Evolutionary conservation across 495 filamentous ascomycete genomes (phyloP).

Genomic region (Neurospora sp.): DNA sequence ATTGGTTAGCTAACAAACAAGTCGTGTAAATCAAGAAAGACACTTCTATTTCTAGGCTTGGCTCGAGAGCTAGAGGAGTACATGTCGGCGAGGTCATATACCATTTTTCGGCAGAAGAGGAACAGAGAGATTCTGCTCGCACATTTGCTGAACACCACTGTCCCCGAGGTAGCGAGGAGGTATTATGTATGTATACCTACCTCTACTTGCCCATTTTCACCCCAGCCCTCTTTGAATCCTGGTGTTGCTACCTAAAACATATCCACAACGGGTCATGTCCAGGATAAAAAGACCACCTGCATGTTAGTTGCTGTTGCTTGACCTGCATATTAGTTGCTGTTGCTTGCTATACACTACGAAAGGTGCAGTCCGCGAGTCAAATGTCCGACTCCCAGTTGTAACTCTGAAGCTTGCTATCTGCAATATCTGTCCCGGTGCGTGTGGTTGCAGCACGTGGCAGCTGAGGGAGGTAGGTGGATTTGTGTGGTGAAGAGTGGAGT

Average conservation of each 20-base stretch:
- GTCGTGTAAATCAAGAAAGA: neutral
- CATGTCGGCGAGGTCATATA: neutral
- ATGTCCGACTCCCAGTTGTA: neutral
- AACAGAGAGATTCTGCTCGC: neutral
- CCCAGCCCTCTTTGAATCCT: neutral
- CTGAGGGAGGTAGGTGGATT: neutral
- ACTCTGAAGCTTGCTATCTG: neutral
- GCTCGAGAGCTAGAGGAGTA: neutral
- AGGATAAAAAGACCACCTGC: neutral
- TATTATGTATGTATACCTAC: neutral
- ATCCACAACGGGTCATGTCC: neutral
- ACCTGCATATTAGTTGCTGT: neutral
- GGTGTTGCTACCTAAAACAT: neutral
- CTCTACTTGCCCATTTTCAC: neutral
- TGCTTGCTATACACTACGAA: neutral
- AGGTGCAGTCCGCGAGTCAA: neutral
- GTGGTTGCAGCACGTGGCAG: neutral
- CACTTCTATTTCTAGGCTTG: neutral
- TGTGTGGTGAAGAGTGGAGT: neutral
- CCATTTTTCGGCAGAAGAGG: neutral
- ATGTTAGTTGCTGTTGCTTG: neutral
- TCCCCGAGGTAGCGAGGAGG: neutral
- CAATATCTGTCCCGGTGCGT: neutral
- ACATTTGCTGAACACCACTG: neutral
- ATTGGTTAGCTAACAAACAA: neutral